These are phyloP conservation scores for Claviceps pazoutovae DNA, from an alignment of 2,329 filamentous ascomycete species.

Conservation along the genomic window DNA sequence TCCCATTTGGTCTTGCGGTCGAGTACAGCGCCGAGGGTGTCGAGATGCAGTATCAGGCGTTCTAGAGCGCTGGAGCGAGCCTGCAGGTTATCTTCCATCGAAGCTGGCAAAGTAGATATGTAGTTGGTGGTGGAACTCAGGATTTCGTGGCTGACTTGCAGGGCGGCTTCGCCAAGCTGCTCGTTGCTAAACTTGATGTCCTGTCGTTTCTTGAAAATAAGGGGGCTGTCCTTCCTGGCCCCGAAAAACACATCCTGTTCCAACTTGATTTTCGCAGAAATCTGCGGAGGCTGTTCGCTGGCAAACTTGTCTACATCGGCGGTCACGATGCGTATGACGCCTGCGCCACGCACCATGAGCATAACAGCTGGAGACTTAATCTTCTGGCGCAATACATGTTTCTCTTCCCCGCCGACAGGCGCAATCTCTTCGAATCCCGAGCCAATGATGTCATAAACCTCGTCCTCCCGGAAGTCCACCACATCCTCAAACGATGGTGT, in stretches of 20 bases:
- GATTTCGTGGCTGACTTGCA: slow-evolving; percentile 69
- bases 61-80: slow-evolving; percentile 59
- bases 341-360: slow-evolving; percentile 48
- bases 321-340: slow-evolving; percentile 44
- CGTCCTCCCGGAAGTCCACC: slow-evolving; percentile 59
- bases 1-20: slow-evolving; percentile 60
- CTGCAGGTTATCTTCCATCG: slow-evolving; percentile 68
- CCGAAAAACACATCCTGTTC: slow-evolving; percentile 94
- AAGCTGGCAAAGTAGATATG: slow-evolving; percentile 58
- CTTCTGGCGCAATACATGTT: slow-evolving; percentile 36
- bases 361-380: slow-evolving; percentile 49
- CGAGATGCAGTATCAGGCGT: slow-evolving; percentile 59
- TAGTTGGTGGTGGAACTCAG: slow-evolving; percentile 63
- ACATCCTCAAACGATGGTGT: slow-evolving; percentile 71
- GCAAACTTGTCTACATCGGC: slow-evolving; percentile 46
- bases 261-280: slow-evolving; percentile 77
- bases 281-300: slow-evolving; percentile 41
- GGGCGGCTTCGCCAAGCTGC: slow-evolving; percentile 63
- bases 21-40: slow-evolving; percentile 49
- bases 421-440: slow-evolving; percentile 48
- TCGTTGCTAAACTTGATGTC: slow-evolving; percentile 51
- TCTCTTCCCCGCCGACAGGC: slow-evolving; percentile 27
- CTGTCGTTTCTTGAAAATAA: slow-evolving; percentile 63
- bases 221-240: slow-evolving; percentile 64
- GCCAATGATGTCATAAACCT: slow-evolving; percentile 48